Evolutionary conservation across 2,329 filamentous ascomycete genomes (phyloP), one percentile per base, ranked within the genome.

Genomic region (Cercospora zeae-maydis): DNA sequence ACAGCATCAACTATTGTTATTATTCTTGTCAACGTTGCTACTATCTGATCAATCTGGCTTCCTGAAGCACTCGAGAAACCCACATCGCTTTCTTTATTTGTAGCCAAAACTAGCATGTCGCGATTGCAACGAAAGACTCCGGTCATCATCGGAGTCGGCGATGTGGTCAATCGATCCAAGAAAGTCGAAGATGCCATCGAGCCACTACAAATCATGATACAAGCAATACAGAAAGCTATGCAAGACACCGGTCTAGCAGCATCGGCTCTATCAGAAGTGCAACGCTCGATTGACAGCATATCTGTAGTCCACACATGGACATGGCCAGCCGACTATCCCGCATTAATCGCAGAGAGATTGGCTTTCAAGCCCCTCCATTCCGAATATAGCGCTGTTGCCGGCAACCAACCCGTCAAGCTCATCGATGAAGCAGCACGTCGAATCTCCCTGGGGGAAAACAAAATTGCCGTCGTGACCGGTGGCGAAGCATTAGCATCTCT

Each of bases 401-500:
- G 87, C 0, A 84, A 89, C 66, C 82, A 86, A 33, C 86, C 87
- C 0, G 86, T 81, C 0, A 80, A 82, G 63, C 71, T 88, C 9
- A 79, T 88, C n/a, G 87, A 90, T 64, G 83, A 86, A 58, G 86
- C 86, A 0, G 86, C 86, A 1, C 76, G 82, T 16, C 78, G 84
- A 30, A 80, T 90, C 13, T 78, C 84, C 0, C 74, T 71, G 21
- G 81, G 85, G 1, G 76, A 86, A 58, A 81, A 74, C 9, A 84
- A 79, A 14, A 79, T 88, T 5, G 85, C 85, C 0, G 72, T 89
- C 37, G 73, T 90, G 0, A 82, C 83, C 1, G 87, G 87, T 1
- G 87, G 85, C 9, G 87, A 90, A 71, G 86, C 87, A 11, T 73
- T 89, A 62, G 87, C 85, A 59, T 87, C 81, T 19, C 83, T 86